Evolutionary conservation across 2,329 filamentous ascomycete genomes (phyloP), one percentile per base, ranked within the genome.

Genomic region (Cephalotrichum gorgonifer): DNA sequence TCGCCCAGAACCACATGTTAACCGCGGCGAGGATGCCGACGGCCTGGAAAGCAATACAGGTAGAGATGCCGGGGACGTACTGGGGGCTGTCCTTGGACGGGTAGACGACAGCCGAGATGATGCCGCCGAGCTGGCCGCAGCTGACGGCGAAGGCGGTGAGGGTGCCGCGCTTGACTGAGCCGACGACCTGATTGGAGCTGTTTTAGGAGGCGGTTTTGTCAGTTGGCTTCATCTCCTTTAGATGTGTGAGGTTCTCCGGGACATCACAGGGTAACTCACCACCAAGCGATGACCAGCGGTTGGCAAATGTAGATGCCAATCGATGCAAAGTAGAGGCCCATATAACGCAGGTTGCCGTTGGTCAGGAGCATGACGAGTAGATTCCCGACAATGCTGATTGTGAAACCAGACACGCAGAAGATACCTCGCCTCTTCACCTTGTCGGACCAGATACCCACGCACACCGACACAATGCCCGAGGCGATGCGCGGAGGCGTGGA

Each of bases 101-200:
- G 54, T 62, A 53, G 54, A 60, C 47, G 48, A 58, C 28, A 2
- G 56, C 55, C 4, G 56, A 58, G 50, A 60, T 56, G 50, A 60
- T 59, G 25, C 63, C 63, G n/a, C 59, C 64, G 28, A 65, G 20
- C 58, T 74, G 73, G 0, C 71, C 71, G 38, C 71, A 64, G 5
- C 62, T 64, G 22, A 72, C 70, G 48, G 71, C 69, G 54, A 73
- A 66, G 0, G 69, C 71, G 31, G 70, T 70, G 1, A 67, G 64
- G 4, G 67, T 67, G 20, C 71, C 68, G 47, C 67, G 65, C 56
- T 74, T 75, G 39, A 69, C 70, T 47, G 65, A 70, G 7, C 67
- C 69, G 14, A 70, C 65, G 3, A 73, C 58, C 52, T 75, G 73
- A 60, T 75, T 70, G 35, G 55, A 50, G 22, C 52, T 53, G 44